Evolutionary conservation across 257 asterid species (phyloP).

Genomic region (Paulownia fortunei): DNA sequence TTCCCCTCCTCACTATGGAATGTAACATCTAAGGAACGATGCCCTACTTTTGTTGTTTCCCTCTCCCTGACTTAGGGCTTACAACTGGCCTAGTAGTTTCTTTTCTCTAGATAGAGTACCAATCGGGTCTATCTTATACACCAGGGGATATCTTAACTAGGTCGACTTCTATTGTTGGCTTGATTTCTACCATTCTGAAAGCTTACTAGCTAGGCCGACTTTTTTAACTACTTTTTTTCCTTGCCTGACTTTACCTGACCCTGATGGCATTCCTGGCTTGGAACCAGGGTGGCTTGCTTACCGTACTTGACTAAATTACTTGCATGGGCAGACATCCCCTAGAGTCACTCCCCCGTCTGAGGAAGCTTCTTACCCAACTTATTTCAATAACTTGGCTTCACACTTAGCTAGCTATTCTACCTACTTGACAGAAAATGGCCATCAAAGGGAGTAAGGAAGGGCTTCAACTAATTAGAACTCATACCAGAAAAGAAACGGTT

Average conservation of each 20-base stretch:
- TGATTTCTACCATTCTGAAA: background rate
- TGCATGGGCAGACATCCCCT: background rate
- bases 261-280: background rate
- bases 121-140: too few relatives aligned
- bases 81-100: background rate
- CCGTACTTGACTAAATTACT: background rate
- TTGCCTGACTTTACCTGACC: background rate
- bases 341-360: background rate
- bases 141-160: too few relatives aligned
- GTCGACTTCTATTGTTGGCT: too few relatives aligned
- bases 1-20: background rate
- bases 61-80: conserved; percentile 1
- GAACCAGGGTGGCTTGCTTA: conserved; percentile 5
- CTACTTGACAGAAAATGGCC: background rate
- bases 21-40: background rate
- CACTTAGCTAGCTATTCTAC: background rate
- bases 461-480: too few relatives aligned
- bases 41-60: background rate
- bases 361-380: background rate
- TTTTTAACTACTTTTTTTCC: background rate
- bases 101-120: too few relatives aligned
- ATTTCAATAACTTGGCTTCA: background rate
- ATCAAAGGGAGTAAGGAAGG: background rate
- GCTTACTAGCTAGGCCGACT: background rate
- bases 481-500: too few relatives aligned